A percentile compares a stretch with the other conserved stretches of the same genome.
phyloP scores from a whole-genome alignment of 129 eudicot species.

The Flaveria bidentis region DNA sequence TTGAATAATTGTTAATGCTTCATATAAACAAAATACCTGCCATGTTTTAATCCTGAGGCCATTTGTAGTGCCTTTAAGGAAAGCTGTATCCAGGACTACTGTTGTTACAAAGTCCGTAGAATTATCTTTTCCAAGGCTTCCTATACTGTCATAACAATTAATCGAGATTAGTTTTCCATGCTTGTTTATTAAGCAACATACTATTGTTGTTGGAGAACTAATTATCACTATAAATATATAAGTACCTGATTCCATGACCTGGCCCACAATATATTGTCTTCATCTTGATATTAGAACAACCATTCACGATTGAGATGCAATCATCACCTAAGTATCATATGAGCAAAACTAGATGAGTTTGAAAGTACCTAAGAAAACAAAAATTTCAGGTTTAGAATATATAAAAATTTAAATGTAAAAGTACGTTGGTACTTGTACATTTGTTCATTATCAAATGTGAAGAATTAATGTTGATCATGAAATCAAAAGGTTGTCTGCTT shows the following conservation, averaged over 20 bases:
- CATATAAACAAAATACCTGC: constrained; percentile 59
- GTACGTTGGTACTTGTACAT: background rate
- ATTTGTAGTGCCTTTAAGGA: constrained; percentile 68
- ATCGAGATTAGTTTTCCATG: background rate
- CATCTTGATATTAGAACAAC: constrained; percentile 88
- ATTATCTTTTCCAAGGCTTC: constrained; percentile 91
- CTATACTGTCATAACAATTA: constrained; percentile 57
- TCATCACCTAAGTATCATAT: constrained; percentile 70
- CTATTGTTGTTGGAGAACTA: constrained; percentile 1
- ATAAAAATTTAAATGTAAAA: background rate
- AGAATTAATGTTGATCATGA: background rate
- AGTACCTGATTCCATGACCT: constrained; percentile 95
- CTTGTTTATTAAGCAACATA: constrained; percentile 3
- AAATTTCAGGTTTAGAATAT: background rate
- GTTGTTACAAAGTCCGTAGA: constrained; percentile 70
- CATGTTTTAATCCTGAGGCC: constrained; percentile 96
- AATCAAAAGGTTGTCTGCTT: background rate
- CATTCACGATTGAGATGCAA: constrained; percentile 87
- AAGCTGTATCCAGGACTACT: constrained; percentile 69
- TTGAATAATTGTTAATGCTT: background rate
- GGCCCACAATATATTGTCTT: constrained; percentile 87
- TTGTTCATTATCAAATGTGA: background rate
- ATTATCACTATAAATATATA: constrained; percentile 1
- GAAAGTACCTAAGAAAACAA: background rate
- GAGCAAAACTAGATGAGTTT: constrained; percentile 23